Evolutionary conservation across 2,329 filamentous ascomycete species (phyloP).

Genomic region (Cercospora sesami): DNA sequence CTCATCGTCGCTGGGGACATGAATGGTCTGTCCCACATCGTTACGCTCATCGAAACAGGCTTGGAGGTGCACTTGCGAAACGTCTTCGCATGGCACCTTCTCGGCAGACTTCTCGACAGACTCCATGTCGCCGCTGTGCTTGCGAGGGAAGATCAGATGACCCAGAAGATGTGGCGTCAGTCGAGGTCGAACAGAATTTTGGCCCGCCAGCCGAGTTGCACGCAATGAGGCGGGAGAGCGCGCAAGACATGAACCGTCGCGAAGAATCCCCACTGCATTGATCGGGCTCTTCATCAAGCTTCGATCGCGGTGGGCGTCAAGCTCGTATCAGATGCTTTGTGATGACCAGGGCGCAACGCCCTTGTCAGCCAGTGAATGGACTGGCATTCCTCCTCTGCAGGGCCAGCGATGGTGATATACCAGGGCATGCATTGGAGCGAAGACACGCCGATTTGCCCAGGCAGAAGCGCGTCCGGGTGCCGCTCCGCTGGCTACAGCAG

Average conservation of each 20-base stretch:
- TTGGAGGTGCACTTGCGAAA: background rate
- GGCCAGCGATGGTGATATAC: background rate
- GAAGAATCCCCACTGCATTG: background rate
- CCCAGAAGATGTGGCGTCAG: background rate
- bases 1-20: constrained; percentile 16
- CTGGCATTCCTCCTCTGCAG: background rate
- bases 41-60: background rate
- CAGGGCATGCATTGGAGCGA: background rate
- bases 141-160: background rate
- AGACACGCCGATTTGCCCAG: background rate
- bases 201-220: background rate
- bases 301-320: background rate
- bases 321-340: background rate
- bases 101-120: background rate
- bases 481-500: background rate
- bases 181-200: background rate
- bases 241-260: background rate
- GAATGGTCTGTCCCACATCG: background rate
- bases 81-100: background rate
- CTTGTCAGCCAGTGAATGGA: constrained; percentile 1
- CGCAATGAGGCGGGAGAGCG: background rate
- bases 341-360: background rate
- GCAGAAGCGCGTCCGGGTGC: background rate
- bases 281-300: background rate
- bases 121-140: background rate